Conservation (phyloP, 2,329 filamentous ascomycete genomes). For the Xylariaceae sp. region DNA sequence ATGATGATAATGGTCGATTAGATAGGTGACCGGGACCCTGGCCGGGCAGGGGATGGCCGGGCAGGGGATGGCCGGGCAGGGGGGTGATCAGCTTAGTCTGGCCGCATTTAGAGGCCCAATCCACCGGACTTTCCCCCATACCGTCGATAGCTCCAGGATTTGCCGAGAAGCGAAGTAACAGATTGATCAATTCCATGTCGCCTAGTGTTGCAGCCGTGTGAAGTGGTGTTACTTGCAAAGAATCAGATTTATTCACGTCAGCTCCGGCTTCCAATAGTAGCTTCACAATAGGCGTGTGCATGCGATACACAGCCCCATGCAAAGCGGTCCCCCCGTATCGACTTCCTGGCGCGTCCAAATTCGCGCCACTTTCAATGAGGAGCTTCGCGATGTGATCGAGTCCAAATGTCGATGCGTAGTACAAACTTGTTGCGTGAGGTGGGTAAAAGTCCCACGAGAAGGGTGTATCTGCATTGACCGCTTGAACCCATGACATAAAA, state of each 20-base stretch:
- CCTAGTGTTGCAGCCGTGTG: conserved; percentile 7
- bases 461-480: conserved; percentile 6
- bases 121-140: conserved; percentile 5
- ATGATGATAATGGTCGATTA: too few species aligned
- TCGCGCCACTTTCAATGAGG: neutral
- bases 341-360: conserved; percentile 8
- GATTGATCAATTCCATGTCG: neutral
- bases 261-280: conserved; percentile 12
- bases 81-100: neutral
- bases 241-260: conserved; percentile 1
- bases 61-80: too few species aligned
- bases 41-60: too few species aligned
- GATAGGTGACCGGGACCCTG: too few species aligned
- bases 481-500: conserved; percentile 15
- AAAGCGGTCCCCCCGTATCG: conserved; percentile 14
- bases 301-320: conserved; percentile 9
- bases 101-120: conserved; percentile 6
- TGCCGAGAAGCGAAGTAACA: conserved; percentile 1
- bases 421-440: conserved; percentile 11
- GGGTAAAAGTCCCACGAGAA: conserved; percentile 12
- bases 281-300: conserved; percentile 1
- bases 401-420: conserved; percentile 14
- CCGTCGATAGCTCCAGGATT: neutral
- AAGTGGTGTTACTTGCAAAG: conserved; percentile 1
- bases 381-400: conserved; percentile 1